Conservation (phyloP, 768 basidiomycete genomes). For the Trametes sanguinea region DNA sequence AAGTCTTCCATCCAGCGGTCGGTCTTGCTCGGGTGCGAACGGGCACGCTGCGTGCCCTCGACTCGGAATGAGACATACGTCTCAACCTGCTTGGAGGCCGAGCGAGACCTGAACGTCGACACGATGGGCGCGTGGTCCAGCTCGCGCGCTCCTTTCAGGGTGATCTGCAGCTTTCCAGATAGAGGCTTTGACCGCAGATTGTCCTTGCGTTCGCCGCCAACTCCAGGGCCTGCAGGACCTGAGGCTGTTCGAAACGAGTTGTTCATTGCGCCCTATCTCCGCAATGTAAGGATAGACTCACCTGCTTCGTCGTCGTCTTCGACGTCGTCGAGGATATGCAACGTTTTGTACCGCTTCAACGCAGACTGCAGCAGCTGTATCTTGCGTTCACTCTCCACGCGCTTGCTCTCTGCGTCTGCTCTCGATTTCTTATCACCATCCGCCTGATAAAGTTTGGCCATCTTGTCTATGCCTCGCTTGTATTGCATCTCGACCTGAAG, state of each 20-base stretch:
- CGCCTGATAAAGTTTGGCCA: slow-evolving; percentile 94
- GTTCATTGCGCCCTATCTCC: neutral
- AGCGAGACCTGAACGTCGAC: slow-evolving; percentile 60
- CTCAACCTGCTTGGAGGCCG: slow-evolving; percentile 82
- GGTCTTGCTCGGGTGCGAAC: slow-evolving; percentile 89
- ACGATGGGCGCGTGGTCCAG: slow-evolving; percentile 90
- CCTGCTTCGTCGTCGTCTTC: slow-evolving; percentile 84
- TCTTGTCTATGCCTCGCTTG: slow-evolving; percentile 98
- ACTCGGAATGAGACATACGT: slow-evolving; percentile 94
- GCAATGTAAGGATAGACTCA: slow-evolving; percentile 33
- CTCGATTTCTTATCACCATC: slow-evolving; percentile 97
- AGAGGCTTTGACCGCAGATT: slow-evolving; percentile 92
- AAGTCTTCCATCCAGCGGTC: slow-evolving; percentile 99
- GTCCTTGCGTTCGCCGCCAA: slow-evolving; percentile 86
- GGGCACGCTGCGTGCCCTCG: slow-evolving; percentile 90
- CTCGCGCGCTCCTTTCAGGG: slow-evolving; percentile 87
- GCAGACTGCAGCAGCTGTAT: slow-evolving; percentile 91
- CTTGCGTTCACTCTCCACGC: slow-evolving; percentile 94
- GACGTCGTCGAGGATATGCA: slow-evolving; percentile 88
- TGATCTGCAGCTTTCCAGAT: slow-evolving; percentile 89
- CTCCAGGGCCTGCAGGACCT: slow-evolving; percentile 49
- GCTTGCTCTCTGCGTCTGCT: slow-evolving; percentile 91
- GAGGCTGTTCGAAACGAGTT: slow-evolving; percentile 10
- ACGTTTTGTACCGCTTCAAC: slow-evolving; percentile 93
- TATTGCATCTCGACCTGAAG: slow-evolving; percentile 98